These are phyloP conservation scores for Talinum fruticosum DNA, from an alignment of 148 eudicot species.

Conservation along the genomic window DNA sequence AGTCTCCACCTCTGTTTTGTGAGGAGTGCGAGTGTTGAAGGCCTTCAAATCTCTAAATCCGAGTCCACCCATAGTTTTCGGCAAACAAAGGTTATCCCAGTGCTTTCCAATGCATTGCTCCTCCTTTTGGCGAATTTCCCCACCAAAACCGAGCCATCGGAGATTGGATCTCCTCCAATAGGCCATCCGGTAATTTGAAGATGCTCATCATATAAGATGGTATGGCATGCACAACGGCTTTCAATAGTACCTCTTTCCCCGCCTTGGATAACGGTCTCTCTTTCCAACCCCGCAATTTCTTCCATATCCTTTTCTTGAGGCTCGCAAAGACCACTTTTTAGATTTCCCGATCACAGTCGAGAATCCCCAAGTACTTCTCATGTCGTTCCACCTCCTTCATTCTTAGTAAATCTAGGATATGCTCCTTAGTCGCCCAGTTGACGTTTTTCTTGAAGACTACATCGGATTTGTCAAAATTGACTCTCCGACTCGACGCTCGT, in stretches of 20 bases:
- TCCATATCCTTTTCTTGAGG: neutral
- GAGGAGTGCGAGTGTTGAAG: neutral
- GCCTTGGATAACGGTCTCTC: neutral
- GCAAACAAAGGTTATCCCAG: neutral
- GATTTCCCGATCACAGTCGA: neutral
- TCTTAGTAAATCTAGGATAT: no score
- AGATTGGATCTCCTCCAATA: no score
- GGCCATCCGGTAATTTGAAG: neutral
- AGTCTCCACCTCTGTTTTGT: no score
- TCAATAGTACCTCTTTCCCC: neutral
- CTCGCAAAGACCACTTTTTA: neutral
- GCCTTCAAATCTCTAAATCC: neutral
- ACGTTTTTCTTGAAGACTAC: no score
- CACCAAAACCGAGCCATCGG: no score
- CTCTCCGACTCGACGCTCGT: neutral
- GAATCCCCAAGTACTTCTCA: no score
- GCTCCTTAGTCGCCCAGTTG: no score
- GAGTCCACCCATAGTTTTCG: no score
- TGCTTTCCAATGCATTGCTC: neutral
- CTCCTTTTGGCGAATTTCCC: no score
- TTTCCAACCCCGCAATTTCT: no score
- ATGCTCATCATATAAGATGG: neutral
- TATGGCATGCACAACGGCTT: neutral
- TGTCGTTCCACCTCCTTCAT: no score
- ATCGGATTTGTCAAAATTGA: no score